Conservation (phyloP, 2,329 filamentous ascomycete genomes). For the Aplosporella prunicola region DNA sequence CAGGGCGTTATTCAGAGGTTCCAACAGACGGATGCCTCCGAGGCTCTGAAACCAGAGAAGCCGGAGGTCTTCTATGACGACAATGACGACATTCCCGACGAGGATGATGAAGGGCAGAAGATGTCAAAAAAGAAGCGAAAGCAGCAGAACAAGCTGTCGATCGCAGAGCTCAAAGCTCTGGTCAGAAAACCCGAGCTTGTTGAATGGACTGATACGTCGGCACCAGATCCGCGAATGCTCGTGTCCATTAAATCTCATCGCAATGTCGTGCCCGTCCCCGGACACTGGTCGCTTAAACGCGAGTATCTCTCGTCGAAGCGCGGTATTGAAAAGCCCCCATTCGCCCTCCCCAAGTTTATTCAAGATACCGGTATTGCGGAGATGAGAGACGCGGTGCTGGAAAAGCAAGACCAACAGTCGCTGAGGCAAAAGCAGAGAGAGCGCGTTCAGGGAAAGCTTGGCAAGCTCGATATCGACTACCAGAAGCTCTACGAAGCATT, state of each 20-base stretch:
- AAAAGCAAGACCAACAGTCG: conserved; percentile 86
- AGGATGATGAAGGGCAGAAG: conserved; percentile 52
- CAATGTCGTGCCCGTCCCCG: conserved; percentile 89
- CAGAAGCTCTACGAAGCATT: conserved; percentile 97
- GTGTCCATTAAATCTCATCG: conserved; percentile 92
- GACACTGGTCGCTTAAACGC: conserved; percentile 90
- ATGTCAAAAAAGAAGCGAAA: conserved; percentile 94
- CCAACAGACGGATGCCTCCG: conserved; percentile 44
- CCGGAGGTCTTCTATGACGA: conserved; percentile 79
- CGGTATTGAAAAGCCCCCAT: conserved; percentile 90
- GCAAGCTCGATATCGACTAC: conserved; percentile 96
- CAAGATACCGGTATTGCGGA: conserved; percentile 94
- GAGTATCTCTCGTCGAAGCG: conserved; percentile 96
- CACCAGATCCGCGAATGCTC: conserved; percentile 76
- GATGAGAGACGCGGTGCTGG: conserved; percentile 92
- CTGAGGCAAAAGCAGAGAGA: conserved; percentile 95
- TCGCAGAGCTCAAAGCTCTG: conserved; percentile 88
- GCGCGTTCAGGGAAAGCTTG: conserved; percentile 89
- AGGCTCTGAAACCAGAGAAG: conserved; percentile 51
- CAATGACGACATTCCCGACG: conserved; percentile 75
- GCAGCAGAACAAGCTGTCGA: conserved; percentile 80
- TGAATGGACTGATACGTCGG: conserved; percentile 94
- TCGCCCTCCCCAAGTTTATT: conserved; percentile 90
- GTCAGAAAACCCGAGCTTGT: conserved; percentile 89
- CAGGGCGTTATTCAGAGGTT: conserved; percentile 77